phyloP scores from a whole-genome alignment of 2,329 filamentous ascomycete species.

The Fusarium austroafricanum region DNA sequence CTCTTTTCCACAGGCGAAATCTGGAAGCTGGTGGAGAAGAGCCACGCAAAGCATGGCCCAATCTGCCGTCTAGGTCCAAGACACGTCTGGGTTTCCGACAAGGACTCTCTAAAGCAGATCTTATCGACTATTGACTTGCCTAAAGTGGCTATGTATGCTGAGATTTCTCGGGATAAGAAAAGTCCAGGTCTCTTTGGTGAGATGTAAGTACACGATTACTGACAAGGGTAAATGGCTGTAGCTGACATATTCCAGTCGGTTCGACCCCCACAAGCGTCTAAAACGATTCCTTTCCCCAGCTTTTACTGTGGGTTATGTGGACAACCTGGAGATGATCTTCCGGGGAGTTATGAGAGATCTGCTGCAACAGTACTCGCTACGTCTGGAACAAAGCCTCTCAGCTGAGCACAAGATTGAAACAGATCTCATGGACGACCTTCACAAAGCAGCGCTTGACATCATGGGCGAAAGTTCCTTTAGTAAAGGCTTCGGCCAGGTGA shows the following conservation, averaged over 20 bases:
- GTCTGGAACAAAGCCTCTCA: fast-evolving
- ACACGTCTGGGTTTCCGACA: neutral
- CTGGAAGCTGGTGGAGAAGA: neutral
- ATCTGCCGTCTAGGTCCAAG: neutral
- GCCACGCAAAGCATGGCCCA: neutral
- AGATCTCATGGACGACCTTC: neutral
- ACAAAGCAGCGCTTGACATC: neutral
- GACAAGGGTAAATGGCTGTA: too few relatives aligned
- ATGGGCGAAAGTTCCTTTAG: neutral
- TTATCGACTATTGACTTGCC: neutral
- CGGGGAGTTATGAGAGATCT: neutral
- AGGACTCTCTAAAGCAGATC: neutral
- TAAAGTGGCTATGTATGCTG: neutral
- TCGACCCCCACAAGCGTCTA: neutral
- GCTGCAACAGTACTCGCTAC: neutral
- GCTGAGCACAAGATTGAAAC: neutral
- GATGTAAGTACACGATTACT: neutral
- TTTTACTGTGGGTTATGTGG: neutral
- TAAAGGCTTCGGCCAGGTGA: neutral
- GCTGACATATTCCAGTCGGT: neutral
- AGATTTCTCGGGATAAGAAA: neutral
- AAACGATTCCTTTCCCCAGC: neutral
- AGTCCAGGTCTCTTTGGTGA: neutral
- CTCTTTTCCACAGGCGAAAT: neutral
- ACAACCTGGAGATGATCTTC: neutral